phyloP scores from a whole-genome alignment of 1,284 basidiomycete species.

The Fomitopsis palustris region DNA sequence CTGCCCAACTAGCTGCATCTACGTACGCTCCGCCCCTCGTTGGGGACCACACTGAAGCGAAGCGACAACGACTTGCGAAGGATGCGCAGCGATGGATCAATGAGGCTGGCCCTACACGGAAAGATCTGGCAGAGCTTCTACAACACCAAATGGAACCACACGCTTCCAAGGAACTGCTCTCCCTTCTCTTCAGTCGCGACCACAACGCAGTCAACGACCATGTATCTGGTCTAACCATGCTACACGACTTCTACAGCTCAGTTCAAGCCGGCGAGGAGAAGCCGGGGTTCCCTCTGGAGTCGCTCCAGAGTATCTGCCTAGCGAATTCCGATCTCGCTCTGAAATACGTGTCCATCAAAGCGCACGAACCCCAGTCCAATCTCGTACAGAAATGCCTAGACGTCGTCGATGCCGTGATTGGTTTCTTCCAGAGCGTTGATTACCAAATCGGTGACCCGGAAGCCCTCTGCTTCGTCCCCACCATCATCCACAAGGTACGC shows the following conservation, averaged over 20 bases:
- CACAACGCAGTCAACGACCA: slow-evolving; percentile 96
- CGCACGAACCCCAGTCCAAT: slow-evolving; percentile 93
- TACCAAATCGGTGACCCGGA: slow-evolving; percentile 89
- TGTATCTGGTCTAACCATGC: slow-evolving; percentile 69
- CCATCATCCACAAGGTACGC: slow-evolving; percentile 85
- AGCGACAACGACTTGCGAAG: slow-evolving; percentile 71
- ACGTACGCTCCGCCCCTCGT: slow-evolving; percentile 55
- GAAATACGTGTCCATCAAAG: slow-evolving; percentile 92
- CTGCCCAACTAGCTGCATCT: slow-evolving; percentile 32
- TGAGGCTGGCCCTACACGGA: slow-evolving; percentile 76
- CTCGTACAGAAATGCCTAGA: slow-evolving; percentile 89
- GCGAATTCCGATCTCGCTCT: slow-evolving; percentile 91
- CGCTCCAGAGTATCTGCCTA: slow-evolving; percentile 68
- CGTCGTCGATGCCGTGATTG: slow-evolving; percentile 76
- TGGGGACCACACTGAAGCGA: slow-evolving; percentile 71
- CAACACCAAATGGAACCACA: slow-evolving; percentile 91
- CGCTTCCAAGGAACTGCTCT: slow-evolving; percentile 73
- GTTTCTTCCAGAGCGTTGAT: slow-evolving; percentile 66
- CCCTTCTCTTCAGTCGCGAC: slow-evolving; percentile 90
- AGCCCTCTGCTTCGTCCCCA: slow-evolving; percentile 86
- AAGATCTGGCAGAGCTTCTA: slow-evolving; percentile 85
- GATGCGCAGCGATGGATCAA: slow-evolving; percentile 84
- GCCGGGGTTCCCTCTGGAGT: slow-evolving; percentile 48
- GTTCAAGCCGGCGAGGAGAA: slow-evolving; percentile 58
- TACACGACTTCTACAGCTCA: slow-evolving; percentile 74